Evolutionary conservation across 2,329 filamentous ascomycete species (phyloP), one percentile per base, ranked within the genome.

Genomic region (Calonectria multiphialidica): DNA sequence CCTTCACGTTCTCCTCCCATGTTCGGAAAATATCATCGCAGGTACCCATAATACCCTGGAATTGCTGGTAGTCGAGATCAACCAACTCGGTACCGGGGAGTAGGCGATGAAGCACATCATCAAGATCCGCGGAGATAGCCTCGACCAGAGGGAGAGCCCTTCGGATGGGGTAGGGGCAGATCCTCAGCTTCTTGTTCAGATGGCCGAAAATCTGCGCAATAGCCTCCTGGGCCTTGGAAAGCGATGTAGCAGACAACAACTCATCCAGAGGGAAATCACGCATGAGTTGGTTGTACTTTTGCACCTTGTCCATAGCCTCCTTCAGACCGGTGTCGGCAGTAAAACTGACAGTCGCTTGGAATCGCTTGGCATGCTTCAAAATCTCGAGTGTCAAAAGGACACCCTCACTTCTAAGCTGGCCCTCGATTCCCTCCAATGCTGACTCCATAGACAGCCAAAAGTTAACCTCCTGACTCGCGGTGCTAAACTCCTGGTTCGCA

Each of bases 251-350:
- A 18, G 97, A 98, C 21, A 98, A 90, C 33, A 99, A 87, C 83
- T 99, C 97, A 81, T 98, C 96, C 40, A 99, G 88, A 0, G 97
- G 97, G 75, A 99, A 98, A 82, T 99, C 97, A 74, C 97, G 93
- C 95, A 99, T 98, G 28, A 99, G 90, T 85, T 98, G 95, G 82
- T 99, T 99, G 88, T 98, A 99, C 84, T 98, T 98, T 83, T 98
- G 95, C 57, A 99, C 97, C 82, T 94, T 94, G 74, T 99, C 97
- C 83, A 96, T 97, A 28, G 95, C 95, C 84, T 99, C 97, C 83
- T 98, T 98, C 82, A 99, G 85, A 3, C 97, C 96, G 42, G 97
- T 99, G 84, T 99, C 97, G 2, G 97, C 95, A 42, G 93, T 94
- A 82, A 99, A 98, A 86, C 96, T 98, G 79, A 98, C 94, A 2